Evolutionary conservation across 2,329 filamentous ascomycete genomes (phyloP).

Genomic region (Talaromyces verruculosus): DNA sequence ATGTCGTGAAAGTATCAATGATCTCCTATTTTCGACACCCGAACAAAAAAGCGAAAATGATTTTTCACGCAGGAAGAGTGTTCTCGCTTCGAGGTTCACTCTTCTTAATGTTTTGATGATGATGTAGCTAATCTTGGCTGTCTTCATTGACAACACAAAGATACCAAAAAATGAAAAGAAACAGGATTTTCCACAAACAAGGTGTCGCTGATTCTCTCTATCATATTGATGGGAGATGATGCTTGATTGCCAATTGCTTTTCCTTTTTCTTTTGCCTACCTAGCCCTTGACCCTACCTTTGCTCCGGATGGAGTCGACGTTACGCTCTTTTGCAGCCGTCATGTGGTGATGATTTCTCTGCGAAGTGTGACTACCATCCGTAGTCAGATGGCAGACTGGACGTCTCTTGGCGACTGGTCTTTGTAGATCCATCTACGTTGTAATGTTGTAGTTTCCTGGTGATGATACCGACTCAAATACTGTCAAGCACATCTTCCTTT

Average conservation of each 20-base stretch:
- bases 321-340: neutral
- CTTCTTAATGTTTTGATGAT: constrained; percentile 12
- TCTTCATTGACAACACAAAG: constrained; percentile 26
- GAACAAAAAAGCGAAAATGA: constrained; percentile 7
- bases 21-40: neutral
- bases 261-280: constrained; percentile 14
- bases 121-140: constrained; percentile 24
- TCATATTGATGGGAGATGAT: constrained; percentile 58
- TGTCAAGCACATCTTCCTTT: constrained; percentile 51
- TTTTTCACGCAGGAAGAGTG: neutral
- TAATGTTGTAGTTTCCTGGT: constrained; percentile 18
- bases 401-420: neutral
- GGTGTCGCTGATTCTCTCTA: constrained; percentile 85
- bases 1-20: constrained; percentile 2
- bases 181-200: constrained; percentile 53
- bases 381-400: neutral
- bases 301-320: neutral
- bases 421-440: constrained; percentile 10
- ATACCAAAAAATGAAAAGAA: constrained; percentile 39
- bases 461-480: constrained; percentile 36
- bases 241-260: constrained; percentile 80
- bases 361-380: neutral
- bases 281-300: neutral
- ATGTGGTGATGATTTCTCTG: neutral
- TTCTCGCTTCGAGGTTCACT: neutral